These are phyloP conservation scores for Mycena sp. DNA, from an alignment of 1,284 basidiomycete genomes.

Conservation along the genomic window DNA sequence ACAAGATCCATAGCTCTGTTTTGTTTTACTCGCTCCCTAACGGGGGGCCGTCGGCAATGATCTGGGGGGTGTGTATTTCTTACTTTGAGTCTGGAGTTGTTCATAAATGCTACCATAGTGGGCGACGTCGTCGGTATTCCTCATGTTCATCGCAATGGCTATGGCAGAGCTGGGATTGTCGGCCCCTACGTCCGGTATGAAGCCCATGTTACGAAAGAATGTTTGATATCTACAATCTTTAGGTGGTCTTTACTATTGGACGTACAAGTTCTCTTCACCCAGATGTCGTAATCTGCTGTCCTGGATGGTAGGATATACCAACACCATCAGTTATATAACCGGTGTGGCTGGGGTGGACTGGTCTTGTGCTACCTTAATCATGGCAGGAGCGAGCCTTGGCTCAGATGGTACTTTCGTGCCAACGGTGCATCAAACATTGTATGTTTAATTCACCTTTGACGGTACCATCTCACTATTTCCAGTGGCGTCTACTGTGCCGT, in stretches of 20 bases:
- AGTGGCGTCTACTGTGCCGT: no score
- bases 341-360: no score
- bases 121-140: conserved; percentile 62
- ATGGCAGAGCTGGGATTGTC: conserved; percentile 78
- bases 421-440: no score
- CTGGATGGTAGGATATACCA: no score
- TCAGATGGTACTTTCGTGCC: no score
- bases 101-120: conserved; percentile 48
- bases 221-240: not conserved
- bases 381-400: no score
- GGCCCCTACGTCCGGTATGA: conserved; percentile 59
- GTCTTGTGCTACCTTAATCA: no score
- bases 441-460: no score
- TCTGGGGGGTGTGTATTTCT: conserved; percentile 67
- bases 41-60: conserved; percentile 82
- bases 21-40: conserved; percentile 74
- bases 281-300: no score
- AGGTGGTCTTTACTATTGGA: conserved; percentile 13
- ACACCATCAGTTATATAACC: no score
- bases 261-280: conserved; percentile 4
- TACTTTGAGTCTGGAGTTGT: not conserved
- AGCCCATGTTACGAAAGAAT: not conserved
- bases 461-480: no score
- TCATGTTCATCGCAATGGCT: conserved; percentile 69
- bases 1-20: not conserved